Evolutionary conservation across 2,329 filamentous ascomycete species (phyloP).

Genomic region (Neurospora sp.): DNA sequence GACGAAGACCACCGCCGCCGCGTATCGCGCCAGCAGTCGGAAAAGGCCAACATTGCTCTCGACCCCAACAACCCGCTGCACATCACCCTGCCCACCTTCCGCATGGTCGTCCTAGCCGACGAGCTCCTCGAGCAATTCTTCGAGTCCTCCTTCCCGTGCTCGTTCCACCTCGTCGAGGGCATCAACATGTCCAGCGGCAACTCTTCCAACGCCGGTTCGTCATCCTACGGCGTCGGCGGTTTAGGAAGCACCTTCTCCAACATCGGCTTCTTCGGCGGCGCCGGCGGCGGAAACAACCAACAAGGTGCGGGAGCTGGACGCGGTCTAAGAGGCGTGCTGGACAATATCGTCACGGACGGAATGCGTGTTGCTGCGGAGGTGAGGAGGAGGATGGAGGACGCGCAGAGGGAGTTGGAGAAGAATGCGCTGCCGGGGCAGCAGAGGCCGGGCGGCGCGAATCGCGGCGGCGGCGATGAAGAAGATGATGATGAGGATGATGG

Average conservation of each 20-base stretch:
- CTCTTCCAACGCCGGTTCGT: conserved; percentile 32
- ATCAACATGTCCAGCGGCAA: conserved; percentile 19
- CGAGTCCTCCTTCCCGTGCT: conserved; percentile 86
- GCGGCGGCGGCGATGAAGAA: conserved; percentile 55
- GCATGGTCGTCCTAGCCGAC: conserved; percentile 96
- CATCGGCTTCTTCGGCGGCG: conserved; percentile 42
- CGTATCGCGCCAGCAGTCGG: conserved; percentile 55
- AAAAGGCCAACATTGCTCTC: conserved; percentile 78
- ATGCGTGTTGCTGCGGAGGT: conserved; percentile 95
- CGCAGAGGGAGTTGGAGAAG: conserved; percentile 81
- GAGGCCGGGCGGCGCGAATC: conserved; percentile 6
- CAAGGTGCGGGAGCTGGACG: conserved; percentile 33
- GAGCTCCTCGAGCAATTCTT: conserved; percentile 96
- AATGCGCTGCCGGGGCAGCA: conserved; percentile 56
- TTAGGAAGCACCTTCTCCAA: conserved; percentile 72
- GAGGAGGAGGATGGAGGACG: conserved; percentile 85
- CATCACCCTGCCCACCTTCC: conserved; percentile 94
- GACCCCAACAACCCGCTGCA: conserved; percentile 89
- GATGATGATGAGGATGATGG: conserved; percentile 57
- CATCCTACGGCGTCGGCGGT: conserved; percentile 34
- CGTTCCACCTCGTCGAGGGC: conserved; percentile 75
- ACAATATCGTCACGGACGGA: conserved; percentile 95
- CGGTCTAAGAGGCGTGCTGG: conserved; percentile 81
- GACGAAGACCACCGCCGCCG: conserved; percentile 24
- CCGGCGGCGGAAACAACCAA: conserved; percentile 33